Percentiles rank a stretch among this genome's conserved stretches.
Evolutionary conservation across 306 rosid genomes (phyloP).

Genomic region (Medicago lupulina): DNA sequence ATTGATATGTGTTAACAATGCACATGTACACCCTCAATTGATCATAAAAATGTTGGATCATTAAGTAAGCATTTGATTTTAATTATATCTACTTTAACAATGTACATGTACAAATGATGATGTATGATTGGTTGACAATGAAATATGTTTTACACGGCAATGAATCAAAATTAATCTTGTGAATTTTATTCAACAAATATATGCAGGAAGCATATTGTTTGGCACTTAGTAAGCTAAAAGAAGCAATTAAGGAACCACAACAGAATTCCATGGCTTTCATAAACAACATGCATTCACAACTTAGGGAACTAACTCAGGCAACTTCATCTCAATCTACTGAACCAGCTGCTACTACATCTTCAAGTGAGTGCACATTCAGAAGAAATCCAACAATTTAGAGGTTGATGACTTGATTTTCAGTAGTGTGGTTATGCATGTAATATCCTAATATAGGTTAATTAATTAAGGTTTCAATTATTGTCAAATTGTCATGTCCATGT

Average conservation of each 20-base stretch:
- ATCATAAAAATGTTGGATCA: no score
- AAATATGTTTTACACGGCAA: neutral
- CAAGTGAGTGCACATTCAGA: constrained; percentile 44
- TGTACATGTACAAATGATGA: no score
- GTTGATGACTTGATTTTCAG: constrained; percentile 12
- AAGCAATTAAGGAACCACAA: constrained; percentile 87
- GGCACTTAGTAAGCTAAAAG: constrained; percentile 73
- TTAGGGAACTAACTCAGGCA: constrained; percentile 55
- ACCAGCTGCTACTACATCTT: constrained; percentile 41
- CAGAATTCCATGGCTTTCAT: constrained; percentile 72
- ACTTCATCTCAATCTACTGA: constrained; percentile 40
- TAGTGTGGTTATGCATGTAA: constrained; percentile 16
- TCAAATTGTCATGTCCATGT: neutral
- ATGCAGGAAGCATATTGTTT: constrained; percentile 76
- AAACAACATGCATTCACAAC: constrained; percentile 76
- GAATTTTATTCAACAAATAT: constrained; percentile 26
- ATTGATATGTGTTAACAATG: neutral
- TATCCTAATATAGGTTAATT: constrained; percentile 4
- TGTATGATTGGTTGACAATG: neutral
- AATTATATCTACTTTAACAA: neutral
- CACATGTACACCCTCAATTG: no score
- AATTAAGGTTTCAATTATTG: constrained; percentile 5
- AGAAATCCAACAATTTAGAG: constrained; percentile 30
- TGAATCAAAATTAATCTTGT: neutral
- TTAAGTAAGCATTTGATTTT: no score